Conservation (phyloP, 495 filamentous ascomycete species). For the Chlorociboria aeruginascens region DNA sequence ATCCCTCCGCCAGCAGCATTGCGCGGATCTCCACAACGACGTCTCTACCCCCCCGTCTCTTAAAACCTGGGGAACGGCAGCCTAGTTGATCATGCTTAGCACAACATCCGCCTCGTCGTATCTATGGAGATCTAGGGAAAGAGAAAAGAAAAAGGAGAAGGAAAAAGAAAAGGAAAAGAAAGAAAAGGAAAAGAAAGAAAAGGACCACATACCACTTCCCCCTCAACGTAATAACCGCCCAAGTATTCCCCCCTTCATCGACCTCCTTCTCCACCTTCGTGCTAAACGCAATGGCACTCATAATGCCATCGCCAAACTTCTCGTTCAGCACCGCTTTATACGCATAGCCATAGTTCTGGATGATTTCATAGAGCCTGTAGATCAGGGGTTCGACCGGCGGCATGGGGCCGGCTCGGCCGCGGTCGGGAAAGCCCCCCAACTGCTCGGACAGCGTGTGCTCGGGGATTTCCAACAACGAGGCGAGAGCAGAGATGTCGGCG, state of each 20-base stretch:
- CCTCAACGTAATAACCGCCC: constrained; percentile 83
- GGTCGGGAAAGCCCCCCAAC: constrained; percentile 65
- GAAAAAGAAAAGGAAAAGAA: background rate
- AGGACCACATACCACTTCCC: constrained; percentile 74
- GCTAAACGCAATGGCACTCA: constrained; percentile 91
- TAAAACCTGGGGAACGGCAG: too few species aligned
- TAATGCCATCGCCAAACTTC: constrained; percentile 98
- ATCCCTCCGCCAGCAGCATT: too few species aligned
- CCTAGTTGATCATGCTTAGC: too few species aligned
- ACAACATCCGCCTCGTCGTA: too few species aligned
- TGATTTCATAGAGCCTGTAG: constrained; percentile 89
- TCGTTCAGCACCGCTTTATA: constrained; percentile 96
- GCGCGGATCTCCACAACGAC: too few species aligned
- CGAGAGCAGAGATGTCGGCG: constrained; percentile 66
- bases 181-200: background rate
- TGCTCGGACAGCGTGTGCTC: constrained; percentile 44
- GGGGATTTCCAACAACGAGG: constrained; percentile 51
- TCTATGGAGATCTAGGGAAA: too few species aligned
- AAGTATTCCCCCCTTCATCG: constrained; percentile 66
- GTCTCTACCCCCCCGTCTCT: too few species aligned
- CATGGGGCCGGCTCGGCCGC: constrained; percentile 80
- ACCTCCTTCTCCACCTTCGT: constrained; percentile 95
- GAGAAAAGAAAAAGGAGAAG: background rate
- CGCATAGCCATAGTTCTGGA: constrained; percentile 96
- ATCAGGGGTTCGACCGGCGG: constrained; percentile 89